phyloP scores from a whole-genome alignment of 208 protist species.

The Acanthamoeba quina region DNA sequence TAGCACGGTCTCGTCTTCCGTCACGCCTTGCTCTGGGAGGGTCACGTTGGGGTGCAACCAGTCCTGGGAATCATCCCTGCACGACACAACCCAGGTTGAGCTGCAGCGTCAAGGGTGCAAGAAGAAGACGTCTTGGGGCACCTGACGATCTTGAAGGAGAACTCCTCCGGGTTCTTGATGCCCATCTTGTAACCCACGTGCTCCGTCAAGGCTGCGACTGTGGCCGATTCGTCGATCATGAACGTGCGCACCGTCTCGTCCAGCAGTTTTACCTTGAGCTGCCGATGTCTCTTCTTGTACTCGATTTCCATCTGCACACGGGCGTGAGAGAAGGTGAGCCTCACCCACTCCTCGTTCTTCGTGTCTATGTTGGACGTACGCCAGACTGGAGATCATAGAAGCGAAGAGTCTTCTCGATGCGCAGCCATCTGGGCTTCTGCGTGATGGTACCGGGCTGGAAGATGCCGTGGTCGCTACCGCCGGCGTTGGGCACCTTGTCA shows the following conservation, averaged over 20 bases:
- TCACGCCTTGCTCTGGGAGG: constrained; percentile 86
- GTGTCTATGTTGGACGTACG: background rate
- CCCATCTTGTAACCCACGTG: constrained; percentile 80
- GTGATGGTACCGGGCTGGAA: constrained; percentile 64
- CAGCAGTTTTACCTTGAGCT: constrained; percentile 83
- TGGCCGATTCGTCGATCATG: constrained; percentile 8
- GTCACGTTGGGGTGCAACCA: constrained; percentile 86
- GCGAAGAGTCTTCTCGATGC: constrained; percentile 81
- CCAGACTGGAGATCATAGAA: constrained; percentile 88
- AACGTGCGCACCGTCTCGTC: constrained; percentile 62
- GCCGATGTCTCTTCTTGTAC: constrained; percentile 89
- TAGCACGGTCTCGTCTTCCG: constrained; percentile 81
- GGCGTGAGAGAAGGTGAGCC: background rate
- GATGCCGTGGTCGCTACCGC: constrained; percentile 66
- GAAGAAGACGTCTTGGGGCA: background rate
- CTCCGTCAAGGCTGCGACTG: constrained; percentile 20
- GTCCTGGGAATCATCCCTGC: background rate
- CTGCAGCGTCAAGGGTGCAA: background rate
- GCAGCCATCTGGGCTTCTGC: constrained; percentile 82
- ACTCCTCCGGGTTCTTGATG: constrained; percentile 89
- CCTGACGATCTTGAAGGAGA: constrained; percentile 82
- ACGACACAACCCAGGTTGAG: background rate
- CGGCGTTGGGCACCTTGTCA: constrained; percentile 66
- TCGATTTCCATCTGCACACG: constrained; percentile 72
- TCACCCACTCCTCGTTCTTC: too few relatives aligned